phyloP scores from a whole-genome alignment of 352 stramenopile species.

The Blastocystis sp. region DNA sequence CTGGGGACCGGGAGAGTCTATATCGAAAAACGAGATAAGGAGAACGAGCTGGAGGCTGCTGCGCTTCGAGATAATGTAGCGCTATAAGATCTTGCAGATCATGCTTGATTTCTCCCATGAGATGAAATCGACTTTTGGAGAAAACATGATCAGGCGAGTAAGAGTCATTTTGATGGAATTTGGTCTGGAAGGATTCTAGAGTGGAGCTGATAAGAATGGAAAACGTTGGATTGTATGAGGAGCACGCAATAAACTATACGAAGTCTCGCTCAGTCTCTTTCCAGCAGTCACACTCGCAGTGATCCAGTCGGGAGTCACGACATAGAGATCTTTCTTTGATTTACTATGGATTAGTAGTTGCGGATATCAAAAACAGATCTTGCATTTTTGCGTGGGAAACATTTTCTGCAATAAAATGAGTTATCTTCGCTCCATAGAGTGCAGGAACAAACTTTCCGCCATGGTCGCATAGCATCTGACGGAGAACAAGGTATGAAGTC shows the following conservation, averaged over 20 bases:
- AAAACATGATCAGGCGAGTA: constrained; percentile 23
- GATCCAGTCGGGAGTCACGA: constrained; percentile 47
- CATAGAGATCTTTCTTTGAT: neutral
- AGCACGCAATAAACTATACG: neutral
- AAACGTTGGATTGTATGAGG: neutral
- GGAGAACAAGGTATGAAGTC: neutral
- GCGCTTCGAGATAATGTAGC: neutral
- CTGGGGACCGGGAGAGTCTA: constrained; percentile 6
- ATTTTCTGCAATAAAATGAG: constrained; percentile 47
- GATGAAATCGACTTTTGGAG: constrained; percentile 42
- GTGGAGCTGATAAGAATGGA: neutral
- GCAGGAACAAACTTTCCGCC: constrained; percentile 9
- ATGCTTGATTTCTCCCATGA: constrained; percentile 47
- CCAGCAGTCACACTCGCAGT: constrained; percentile 20
- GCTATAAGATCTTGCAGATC: neutral
- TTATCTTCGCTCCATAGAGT: neutral
- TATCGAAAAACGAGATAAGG: neutral
- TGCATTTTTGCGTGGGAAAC: neutral
- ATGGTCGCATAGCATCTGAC: constrained; percentile 51
- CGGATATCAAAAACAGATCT: neutral
- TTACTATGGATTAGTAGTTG: neutral
- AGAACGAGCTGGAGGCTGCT: neutral
- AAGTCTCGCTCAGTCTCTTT: neutral
- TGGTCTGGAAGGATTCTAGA: neutral
- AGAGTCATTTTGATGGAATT: neutral